Conservation (phyloP, 2,329 filamentous ascomycete genomes). For the Pseudogymnoascus sp. region DNA sequence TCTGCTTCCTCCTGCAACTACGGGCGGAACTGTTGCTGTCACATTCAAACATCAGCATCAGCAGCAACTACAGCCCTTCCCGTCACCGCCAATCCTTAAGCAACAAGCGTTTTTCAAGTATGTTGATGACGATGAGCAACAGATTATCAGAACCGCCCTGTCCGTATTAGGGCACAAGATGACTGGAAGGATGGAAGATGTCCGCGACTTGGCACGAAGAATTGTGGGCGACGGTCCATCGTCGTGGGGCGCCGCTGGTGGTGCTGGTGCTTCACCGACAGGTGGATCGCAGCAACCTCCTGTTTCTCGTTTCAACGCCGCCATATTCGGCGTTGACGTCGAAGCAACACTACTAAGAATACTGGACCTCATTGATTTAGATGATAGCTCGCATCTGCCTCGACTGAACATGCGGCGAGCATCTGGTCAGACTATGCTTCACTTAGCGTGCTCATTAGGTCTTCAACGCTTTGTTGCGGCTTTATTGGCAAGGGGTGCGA, state of each 20-base stretch:
- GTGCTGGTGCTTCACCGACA: conserved; percentile 33
- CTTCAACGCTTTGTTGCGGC: conserved; percentile 69
- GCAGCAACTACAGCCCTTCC: conserved; percentile 34
- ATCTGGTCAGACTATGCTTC: conserved; percentile 73
- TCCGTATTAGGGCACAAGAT: conserved; percentile 56
- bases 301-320: conserved; percentile 34
- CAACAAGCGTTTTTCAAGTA: conserved; percentile 61
- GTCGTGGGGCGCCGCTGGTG: conserved; percentile 38
- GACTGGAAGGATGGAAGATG: conserved; percentile 54
- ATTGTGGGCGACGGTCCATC: conserved; percentile 45
- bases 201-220: conserved; percentile 52
- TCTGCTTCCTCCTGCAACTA: conserved; percentile 50
- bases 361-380: conserved; percentile 70
- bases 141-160: conserved; percentile 60
- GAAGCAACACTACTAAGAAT: conserved; percentile 53
- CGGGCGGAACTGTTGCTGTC: conserved; percentile 51
- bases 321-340: conserved; percentile 27
- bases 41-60: conserved; percentile 47
- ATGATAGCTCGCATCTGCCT: conserved; percentile 61
- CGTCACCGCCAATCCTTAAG: conserved; percentile 38
- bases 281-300: conserved; percentile 39
- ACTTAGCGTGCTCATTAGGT: conserved; percentile 68
- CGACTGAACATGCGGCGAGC: conserved; percentile 56
- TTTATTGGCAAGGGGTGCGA: conserved; percentile 68
- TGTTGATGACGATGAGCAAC: conserved; percentile 60